Percentiles rank a stretch among this genome's conserved stretches.
phyloP scores from a whole-genome alignment of 768 basidiomycete species.

The Stropharia rugosoannulata region DNA sequence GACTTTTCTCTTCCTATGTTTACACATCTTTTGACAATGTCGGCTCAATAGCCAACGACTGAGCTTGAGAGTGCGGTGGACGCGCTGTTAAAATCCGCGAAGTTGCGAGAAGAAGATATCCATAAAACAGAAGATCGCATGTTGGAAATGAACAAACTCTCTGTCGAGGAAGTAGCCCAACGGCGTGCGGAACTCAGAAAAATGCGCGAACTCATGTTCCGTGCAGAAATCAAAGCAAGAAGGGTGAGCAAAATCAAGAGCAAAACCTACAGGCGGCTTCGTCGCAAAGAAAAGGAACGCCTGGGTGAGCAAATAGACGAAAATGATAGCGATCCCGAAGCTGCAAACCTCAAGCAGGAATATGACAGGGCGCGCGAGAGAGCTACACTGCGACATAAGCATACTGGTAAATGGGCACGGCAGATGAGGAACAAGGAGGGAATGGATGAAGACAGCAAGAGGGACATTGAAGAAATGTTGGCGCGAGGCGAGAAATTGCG shows the following conservation, averaged over 20 bases:
- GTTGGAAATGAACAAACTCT: slow-evolving; percentile 78
- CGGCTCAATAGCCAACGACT: slow-evolving; percentile 64
- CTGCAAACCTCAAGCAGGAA: slow-evolving; percentile 66
- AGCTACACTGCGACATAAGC: slow-evolving; percentile 86
- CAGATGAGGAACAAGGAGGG: slow-evolving; percentile 59
- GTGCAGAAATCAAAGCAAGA: slow-evolving; percentile 88
- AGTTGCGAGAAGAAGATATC: slow-evolving; percentile 82
- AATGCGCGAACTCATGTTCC: slow-evolving; percentile 92
- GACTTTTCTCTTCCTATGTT: slow-evolving; percentile 2
- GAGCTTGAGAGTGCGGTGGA: slow-evolving; percentile 85
- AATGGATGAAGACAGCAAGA: slow-evolving; percentile 55
- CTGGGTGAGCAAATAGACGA: slow-evolving; percentile 52
- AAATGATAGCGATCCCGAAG: slow-evolving; percentile 34
- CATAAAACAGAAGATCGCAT: slow-evolving; percentile 67
- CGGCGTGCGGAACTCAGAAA: slow-evolving; percentile 80
- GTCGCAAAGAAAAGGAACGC: slow-evolving; percentile 74
- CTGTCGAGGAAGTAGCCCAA: slow-evolving; percentile 81
- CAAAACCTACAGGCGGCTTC: slow-evolving; percentile 86
- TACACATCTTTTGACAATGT: background rate
- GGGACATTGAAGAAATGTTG: slow-evolving; percentile 85
- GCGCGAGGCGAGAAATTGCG: slow-evolving; percentile 77
- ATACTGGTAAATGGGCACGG: slow-evolving; percentile 86
- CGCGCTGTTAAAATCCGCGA: slow-evolving; percentile 74
- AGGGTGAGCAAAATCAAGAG: slow-evolving; percentile 95
- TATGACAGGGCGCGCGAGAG: slow-evolving; percentile 82